These are phyloP conservation scores for Candida neerlandica DNA, from an alignment of 1,139 yeast species.

Conservation along the genomic window DNA sequence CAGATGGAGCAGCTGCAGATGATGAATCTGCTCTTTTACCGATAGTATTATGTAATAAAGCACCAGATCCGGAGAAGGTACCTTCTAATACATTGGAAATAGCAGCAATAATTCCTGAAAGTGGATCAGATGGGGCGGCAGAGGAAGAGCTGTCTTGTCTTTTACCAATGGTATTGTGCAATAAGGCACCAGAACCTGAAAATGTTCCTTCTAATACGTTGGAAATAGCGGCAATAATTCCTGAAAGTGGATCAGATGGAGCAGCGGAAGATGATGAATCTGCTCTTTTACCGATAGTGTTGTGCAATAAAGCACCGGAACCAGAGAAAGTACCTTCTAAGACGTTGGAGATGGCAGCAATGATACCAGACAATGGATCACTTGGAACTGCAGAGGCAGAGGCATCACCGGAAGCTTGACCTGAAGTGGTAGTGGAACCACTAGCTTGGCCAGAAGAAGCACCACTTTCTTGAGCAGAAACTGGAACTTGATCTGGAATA, in stretches of 20 bases:
- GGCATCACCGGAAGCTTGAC: not conserved
- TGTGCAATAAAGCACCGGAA: slow-evolving; percentile 3
- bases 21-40: not conserved
- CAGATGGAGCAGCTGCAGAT: slow-evolving; percentile 1
- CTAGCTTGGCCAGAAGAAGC: not conserved
- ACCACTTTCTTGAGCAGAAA: not conserved
- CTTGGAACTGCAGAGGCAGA: not conserved
- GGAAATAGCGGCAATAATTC: not conserved
- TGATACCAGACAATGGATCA: slow-evolving; percentile 1
- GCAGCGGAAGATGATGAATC: not conserved
- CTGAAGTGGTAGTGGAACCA: not conserved
- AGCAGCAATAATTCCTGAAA: not conserved
- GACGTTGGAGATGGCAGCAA: slow-evolving; percentile 1
- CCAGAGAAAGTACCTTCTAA: slow-evolving; percentile 2
- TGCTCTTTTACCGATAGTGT: slow-evolving; percentile 2
- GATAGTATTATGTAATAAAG: not conserved
- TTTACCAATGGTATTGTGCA: slow-evolving; percentile 1
- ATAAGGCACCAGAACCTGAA: not conserved
- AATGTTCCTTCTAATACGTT: slow-evolving; percentile 2
- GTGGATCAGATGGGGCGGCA: slow-evolving; percentile 1
- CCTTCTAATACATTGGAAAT: slow-evolving; percentile 4
- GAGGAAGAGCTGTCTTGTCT: not conserved
- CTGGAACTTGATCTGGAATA: not conserved
- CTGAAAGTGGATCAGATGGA: slow-evolving; percentile 1
- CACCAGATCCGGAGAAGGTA: not conserved